Conservation (phyloP, 2,329 filamentous ascomycete species). For the Hyphodiscus sp. region DNA sequence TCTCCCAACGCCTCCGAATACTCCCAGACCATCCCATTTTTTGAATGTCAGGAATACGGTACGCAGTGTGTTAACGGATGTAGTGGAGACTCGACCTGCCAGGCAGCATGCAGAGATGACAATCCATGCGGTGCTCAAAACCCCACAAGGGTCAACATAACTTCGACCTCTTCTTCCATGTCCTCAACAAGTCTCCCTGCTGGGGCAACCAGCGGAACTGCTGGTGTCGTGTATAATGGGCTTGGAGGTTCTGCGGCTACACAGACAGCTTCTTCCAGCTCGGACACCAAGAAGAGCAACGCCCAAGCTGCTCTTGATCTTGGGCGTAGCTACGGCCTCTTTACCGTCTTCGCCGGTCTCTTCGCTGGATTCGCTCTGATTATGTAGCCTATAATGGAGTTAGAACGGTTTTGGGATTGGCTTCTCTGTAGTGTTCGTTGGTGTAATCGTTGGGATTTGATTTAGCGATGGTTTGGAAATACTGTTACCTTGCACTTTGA, state of each 20-base stretch:
- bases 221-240: conserved; percentile 36
- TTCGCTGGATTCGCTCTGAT: conserved; percentile 51
- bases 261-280: conserved; percentile 11
- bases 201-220: conserved; percentile 27
- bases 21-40: conserved; percentile 72
- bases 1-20: conserved; percentile 70
- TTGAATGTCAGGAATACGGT: conserved; percentile 65
- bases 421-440: not conserved
- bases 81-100: conserved; percentile 49
- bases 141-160: conserved; percentile 54
- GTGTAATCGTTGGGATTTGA: conserved; percentile 5
- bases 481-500: conserved; percentile 13
- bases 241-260: conserved; percentile 32
- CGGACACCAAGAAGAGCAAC: conserved; percentile 27
- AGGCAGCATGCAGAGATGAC: conserved; percentile 53
- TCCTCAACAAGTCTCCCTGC: conserved; percentile 37
- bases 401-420: not conserved
- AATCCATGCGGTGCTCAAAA: conserved; percentile 67
- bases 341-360: conserved; percentile 46
- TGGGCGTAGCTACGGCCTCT: conserved; percentile 49
- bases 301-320: conserved; percentile 40
- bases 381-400: conserved; percentile 32
- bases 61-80: conserved; percentile 60
- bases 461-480: conserved; percentile 18
- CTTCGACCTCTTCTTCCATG: conserved; percentile 35